A percentile compares a stretch with the other conserved stretches of the same genome.
Evolutionary conservation across 179 eudicot species (phyloP).

Genomic region (Silene vulgaris): DNA sequence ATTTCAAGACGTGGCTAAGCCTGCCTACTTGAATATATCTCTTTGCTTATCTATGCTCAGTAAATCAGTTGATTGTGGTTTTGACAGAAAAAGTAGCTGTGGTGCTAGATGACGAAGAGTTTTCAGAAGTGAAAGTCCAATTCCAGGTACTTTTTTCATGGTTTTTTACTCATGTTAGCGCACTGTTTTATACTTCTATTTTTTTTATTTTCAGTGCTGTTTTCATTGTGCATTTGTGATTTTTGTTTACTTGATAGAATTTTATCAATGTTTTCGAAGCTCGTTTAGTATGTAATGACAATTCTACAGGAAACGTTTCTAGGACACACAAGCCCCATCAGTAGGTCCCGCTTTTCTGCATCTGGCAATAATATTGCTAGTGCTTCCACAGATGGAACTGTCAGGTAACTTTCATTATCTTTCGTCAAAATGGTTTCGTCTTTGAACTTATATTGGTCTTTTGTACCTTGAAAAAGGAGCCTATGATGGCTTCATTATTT

Average conservation of each 20-base stretch:
- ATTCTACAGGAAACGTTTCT: slow-evolving; percentile 68
- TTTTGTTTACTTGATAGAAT: not conserved
- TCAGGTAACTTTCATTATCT: slow-evolving; percentile 49
- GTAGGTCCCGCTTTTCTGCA: slow-evolving; percentile 86
- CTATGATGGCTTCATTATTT: not conserved
- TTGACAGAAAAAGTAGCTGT: slow-evolving; percentile 39
- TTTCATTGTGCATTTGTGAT: not conserved
- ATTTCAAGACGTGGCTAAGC: slow-evolving; percentile 6
- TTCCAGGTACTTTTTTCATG: slow-evolving; percentile 55
- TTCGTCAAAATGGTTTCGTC: slow-evolving; percentile 1
- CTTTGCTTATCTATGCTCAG: not conserved
- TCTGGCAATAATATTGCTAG: slow-evolving; percentile 93
- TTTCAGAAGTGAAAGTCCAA: slow-evolving; percentile 79
- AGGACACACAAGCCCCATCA: slow-evolving; percentile 93
- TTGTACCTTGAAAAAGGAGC: slow-evolving; percentile 9
- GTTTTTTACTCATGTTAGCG: slow-evolving; percentile 13
- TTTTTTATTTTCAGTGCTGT: not conserved
- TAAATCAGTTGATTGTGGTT: slow-evolving; percentile 16
- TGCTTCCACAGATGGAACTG: slow-evolving; percentile 95
- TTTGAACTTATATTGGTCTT: not conserved
- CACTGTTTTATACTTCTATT: slow-evolving; percentile 7
- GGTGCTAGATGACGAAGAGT: slow-evolving; percentile 54
- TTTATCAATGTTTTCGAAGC: slow-evolving; percentile 8
- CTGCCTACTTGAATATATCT: slow-evolving; percentile 9
- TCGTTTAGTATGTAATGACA: not conserved